Evolutionary conservation across 164 flowering plant genomes (phyloP), one percentile per base, ranked within the genome.

Genomic region (Euptelea pleiosperma): DNA sequence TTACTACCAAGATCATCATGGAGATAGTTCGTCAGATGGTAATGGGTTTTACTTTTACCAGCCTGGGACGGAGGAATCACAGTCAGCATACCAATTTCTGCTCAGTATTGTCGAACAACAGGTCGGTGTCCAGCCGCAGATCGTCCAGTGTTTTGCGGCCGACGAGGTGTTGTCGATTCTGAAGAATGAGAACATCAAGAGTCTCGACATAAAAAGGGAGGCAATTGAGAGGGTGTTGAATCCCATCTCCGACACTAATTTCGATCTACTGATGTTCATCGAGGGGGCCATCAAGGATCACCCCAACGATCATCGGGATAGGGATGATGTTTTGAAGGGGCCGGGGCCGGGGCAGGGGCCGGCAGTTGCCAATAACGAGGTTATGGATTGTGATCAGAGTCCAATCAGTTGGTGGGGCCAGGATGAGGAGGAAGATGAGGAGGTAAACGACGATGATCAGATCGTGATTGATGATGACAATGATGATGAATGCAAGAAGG

Each of bases 91-190:
- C 19, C 31, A 42, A 30, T 0, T 41, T 41, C 14, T 61, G 12
- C 31, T 61, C 9, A 41, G 42, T 15, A 30, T 30, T 2, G 1
- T 61, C 3, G 11, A 0, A 0, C 29, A 52, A 9, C 37, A 31
- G 36, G 2, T 54, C 11, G 11, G 49, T 8, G 19, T 24, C 6
- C 57, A 59, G 41, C 49, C 48, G 16, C 15, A 25, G 22, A 8
- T 22, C 25, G 40, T 39, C 12, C 11, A 15, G 21, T 43, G 64
- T 24, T 3, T 41, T 1, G 41, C n/a, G 3, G 64, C 57, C 1
- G 35, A 61, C n/a, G 48, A 52, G 22, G 10, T 52, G 14, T 10
- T 61, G 9, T 1, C 12, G 6, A 44, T 61, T 31, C 9, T 61
- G 40, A 61, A 52, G 50, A 22, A 43, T 34, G 40, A 19, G 29